phyloP scores from a whole-genome alignment of 257 asterid species.

The Buddleja alternifolia region DNA sequence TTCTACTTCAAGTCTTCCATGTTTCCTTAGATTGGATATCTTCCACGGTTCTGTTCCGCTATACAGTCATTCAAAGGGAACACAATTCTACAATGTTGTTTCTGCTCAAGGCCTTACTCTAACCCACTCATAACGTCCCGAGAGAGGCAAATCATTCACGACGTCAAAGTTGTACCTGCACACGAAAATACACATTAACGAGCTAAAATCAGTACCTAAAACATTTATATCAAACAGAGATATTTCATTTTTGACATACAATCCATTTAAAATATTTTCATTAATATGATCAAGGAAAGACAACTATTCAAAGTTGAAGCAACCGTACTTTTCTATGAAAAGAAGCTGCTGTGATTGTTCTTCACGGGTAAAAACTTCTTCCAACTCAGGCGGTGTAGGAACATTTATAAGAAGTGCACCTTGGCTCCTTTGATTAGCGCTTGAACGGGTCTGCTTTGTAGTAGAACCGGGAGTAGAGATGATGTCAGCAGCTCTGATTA shows the following conservation, averaged over 20 bases:
- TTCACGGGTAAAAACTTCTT: slow-evolving; percentile 44
- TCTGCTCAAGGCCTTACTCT: slow-evolving; percentile 15
- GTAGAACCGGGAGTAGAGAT: slow-evolving; percentile 42
- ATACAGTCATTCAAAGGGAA: neutral
- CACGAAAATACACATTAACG: neutral
- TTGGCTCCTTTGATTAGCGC: slow-evolving; percentile 29
- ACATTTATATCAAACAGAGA: neutral
- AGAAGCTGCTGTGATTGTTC: slow-evolving; percentile 46
- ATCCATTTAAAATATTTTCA: neutral
- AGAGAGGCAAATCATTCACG: slow-evolving; percentile 45
- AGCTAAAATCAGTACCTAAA: neutral
- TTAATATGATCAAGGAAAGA: neutral
- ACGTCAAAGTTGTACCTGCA: slow-evolving; percentile 57
- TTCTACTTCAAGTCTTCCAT: too few species aligned
- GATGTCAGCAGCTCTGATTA: slow-evolving; percentile 37
- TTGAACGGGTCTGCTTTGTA: slow-evolving; percentile 35
- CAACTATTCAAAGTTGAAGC: too few species aligned
- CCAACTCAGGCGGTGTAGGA: slow-evolving; percentile 47
- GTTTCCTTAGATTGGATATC: neutral
- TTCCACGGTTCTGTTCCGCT: neutral
- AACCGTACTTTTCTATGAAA: slow-evolving; percentile 52
- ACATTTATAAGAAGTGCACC: slow-evolving; percentile 31
- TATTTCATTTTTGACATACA: neutral
- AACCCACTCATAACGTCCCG: slow-evolving; percentile 60
- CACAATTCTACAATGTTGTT: neutral